phyloP scores from a whole-genome alignment of 2,329 filamentous ascomycete genomes.

The Niveomyces coronatus region DNA sequence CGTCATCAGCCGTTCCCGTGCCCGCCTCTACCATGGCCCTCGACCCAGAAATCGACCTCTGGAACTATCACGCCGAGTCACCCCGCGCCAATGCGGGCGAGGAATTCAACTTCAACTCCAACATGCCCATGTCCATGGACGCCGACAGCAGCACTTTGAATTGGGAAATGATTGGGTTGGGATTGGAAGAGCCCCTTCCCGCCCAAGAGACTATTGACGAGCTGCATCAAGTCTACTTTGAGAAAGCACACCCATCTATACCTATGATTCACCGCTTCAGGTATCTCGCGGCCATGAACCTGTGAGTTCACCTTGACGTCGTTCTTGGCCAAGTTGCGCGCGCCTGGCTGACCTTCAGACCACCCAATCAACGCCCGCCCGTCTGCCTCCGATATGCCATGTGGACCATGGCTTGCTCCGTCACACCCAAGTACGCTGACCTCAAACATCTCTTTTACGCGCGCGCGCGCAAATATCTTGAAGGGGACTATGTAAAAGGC shows the following conservation, averaged over 20 bases:
- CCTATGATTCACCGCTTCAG: slow-evolving; percentile 86
- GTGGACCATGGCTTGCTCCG: slow-evolving; percentile 86
- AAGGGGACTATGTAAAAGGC: slow-evolving; percentile 82
- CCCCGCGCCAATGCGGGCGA: slow-evolving; percentile 39
- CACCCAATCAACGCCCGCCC: slow-evolving; percentile 77
- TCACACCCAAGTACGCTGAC: slow-evolving; percentile 69
- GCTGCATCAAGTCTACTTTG: slow-evolving; percentile 81
- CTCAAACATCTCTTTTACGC: slow-evolving; percentile 86
- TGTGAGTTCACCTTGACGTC: slow-evolving; percentile 40
- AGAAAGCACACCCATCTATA: slow-evolving; percentile 75
- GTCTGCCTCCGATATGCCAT: slow-evolving; percentile 87
- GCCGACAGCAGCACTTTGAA: slow-evolving; percentile 49
- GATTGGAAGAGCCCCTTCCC: slow-evolving; percentile 48
- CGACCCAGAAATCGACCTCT: slow-evolving; percentile 42
- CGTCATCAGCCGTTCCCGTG: slow-evolving; percentile 17
- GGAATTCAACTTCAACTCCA: slow-evolving; percentile 47
- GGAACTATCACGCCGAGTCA: slow-evolving; percentile 46
- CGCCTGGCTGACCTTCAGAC: slow-evolving; percentile 28
- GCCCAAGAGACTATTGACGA: slow-evolving; percentile 64
- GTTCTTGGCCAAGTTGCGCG: neutral
- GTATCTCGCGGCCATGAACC: slow-evolving; percentile 79
- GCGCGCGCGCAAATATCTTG: slow-evolving; percentile 78
- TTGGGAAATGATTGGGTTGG: slow-evolving; percentile 65
- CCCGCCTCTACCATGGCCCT: slow-evolving; percentile 25
- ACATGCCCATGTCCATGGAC: slow-evolving; percentile 39